Evolutionary conservation across 2,329 filamentous ascomycete genomes (phyloP).

Genomic region (Xylaria sp.): DNA sequence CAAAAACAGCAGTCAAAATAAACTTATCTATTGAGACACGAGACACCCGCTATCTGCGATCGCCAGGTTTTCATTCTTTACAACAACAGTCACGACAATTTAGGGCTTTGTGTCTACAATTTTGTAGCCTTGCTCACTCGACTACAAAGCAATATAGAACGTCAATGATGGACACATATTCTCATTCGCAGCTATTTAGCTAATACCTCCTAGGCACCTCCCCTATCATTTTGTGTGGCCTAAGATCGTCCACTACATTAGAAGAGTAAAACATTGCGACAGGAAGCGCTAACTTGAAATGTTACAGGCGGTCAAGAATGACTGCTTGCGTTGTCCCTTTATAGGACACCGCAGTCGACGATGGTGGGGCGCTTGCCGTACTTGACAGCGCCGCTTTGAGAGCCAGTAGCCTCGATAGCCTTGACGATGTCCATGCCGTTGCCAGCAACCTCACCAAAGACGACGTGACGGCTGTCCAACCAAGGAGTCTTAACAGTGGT

Average conservation of each 20-base stretch:
- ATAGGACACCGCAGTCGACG: constrained; percentile 61
- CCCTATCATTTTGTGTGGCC: constrained; percentile 31
- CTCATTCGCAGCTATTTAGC: constrained; percentile 42
- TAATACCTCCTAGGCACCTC: constrained; percentile 20
- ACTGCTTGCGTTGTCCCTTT: constrained; percentile 46
- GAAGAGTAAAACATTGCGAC: constrained; percentile 31
- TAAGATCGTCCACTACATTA: constrained; percentile 25
- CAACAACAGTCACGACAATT: not conserved
- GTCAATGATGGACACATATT: constrained; percentile 24
- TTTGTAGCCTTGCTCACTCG: not conserved
- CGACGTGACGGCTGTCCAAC: constrained; percentile 84
- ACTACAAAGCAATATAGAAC: not conserved
- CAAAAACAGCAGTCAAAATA: not conserved
- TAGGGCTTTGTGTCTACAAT: not conserved
- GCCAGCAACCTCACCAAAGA: constrained; percentile 79
- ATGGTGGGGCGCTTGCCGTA: constrained; percentile 69
- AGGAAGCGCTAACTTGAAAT: constrained; percentile 37
- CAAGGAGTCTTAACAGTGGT: constrained; percentile 92
- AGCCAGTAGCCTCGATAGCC: constrained; percentile 70
- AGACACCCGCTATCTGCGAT: not conserved
- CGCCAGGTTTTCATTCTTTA: not conserved
- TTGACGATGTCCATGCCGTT: constrained; percentile 63
- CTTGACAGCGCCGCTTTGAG: constrained; percentile 63
- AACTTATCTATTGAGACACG: not conserved
- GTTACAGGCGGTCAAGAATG: constrained; percentile 38